phyloP scores from a whole-genome alignment of 2,329 filamentous ascomycete species.

The Aureobasidium lini region DNA sequence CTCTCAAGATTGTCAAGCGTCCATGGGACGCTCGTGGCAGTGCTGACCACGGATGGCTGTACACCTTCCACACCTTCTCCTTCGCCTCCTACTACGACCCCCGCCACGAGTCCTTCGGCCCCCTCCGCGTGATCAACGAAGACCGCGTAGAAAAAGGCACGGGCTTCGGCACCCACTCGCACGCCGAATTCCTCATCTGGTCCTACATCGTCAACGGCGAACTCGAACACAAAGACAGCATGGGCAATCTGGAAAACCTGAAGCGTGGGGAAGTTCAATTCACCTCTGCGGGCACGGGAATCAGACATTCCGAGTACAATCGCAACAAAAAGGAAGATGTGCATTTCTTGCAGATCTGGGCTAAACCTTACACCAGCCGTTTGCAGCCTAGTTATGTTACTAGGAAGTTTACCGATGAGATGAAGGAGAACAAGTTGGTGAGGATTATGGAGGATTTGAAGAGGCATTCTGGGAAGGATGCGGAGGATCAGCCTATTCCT shows the following conservation, averaged over 20 bases:
- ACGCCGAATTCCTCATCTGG: constrained; percentile 86
- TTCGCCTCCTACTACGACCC: constrained; percentile 69
- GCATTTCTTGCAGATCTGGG: constrained; percentile 88
- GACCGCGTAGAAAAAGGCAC: constrained; percentile 67
- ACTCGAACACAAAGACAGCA: constrained; percentile 79
- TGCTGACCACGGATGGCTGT: constrained; percentile 78
- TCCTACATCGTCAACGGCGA: constrained; percentile 79
- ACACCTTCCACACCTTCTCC: constrained; percentile 79
- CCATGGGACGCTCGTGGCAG: constrained; percentile 66
- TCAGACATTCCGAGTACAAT: constrained; percentile 78
- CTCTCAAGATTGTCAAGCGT: constrained; percentile 61
- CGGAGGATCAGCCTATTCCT: constrained; percentile 63
- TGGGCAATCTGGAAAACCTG: constrained; percentile 65
- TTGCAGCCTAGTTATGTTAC: constrained; percentile 72
- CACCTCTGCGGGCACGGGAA: constrained; percentile 73
- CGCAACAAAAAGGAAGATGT: constrained; percentile 60
- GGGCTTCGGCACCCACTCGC: constrained; percentile 79
- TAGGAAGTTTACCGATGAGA: constrained; percentile 61
- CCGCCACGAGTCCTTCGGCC: constrained; percentile 60
- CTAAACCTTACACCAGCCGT: constrained; percentile 65
- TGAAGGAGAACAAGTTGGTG: constrained; percentile 64
- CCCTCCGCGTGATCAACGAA: constrained; percentile 79
- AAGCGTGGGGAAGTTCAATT: constrained; percentile 80
- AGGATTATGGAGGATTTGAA: constrained; percentile 69
- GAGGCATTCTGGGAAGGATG: constrained; percentile 56